Evolutionary conservation across 1,284 basidiomycete species (phyloP), one percentile per base, ranked within the genome.

Genomic region (Retiboletus fuscus): DNA sequence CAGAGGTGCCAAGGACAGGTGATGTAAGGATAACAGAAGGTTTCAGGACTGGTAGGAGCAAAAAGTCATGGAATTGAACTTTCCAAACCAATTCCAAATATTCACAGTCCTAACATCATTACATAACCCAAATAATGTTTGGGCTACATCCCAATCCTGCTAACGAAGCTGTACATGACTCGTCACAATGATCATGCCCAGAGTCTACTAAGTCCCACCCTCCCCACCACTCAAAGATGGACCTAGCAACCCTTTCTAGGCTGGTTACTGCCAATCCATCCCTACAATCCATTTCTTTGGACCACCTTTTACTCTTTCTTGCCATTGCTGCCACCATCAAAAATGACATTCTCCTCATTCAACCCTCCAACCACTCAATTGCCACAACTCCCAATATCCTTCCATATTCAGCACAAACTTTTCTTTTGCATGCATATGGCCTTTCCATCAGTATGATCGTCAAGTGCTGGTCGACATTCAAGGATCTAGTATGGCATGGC

Each of bases 261-360:
- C 3, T 43, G 11, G 13, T 69, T 43, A 7, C 26, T 11, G 22
- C 11, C 57, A 70, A 70, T 61, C 69, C 46, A 1, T 49, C 61
- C 1, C n/a, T 71, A 12, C 34, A 55, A 8, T 53, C 62, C 0
- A 49, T 71, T 2, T 3, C 68, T n/a, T 44, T 71, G 0, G 16
- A 71, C 11, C 1, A 12, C 18, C 39, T 70, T 46, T n/a, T 70
- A 3, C 8, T 70, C 1, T 70, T 70, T 6, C 34, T 70, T 22
- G 61, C 61, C 1, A 62, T 2, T 2, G 2, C n/a, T 34, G 39
- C 53, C 11, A 12, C 28, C 5, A 7, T 71, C 51, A 71, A 71
- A n/a, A 53, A 67, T 6, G 61, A 71, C 15, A 65, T 71, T 22
- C 26, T 47, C 2, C 47, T 65, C 3, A 26, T 61, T 5, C 64